These are phyloP conservation scores for Gossypium australe DNA, from an alignment of 345 rosid species.

Conservation along the genomic window DNA sequence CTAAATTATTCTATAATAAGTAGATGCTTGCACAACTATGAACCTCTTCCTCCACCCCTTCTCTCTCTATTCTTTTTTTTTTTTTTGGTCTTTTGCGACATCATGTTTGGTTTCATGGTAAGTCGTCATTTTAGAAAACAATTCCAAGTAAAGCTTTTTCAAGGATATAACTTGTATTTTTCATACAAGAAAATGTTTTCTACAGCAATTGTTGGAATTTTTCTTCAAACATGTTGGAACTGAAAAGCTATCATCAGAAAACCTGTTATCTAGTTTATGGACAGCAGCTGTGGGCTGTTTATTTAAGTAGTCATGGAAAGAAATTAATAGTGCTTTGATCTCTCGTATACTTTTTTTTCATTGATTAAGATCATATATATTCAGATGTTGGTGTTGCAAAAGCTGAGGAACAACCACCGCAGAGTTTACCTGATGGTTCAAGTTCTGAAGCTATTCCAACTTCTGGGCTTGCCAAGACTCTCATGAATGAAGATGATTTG, in stretches of 20 bases:
- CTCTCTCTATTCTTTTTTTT: background rate
- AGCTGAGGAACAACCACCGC: conserved; percentile 58
- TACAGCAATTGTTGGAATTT: background rate
- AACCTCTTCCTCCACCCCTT: background rate
- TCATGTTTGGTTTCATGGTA: background rate
- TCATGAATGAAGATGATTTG: conserved; percentile 64
- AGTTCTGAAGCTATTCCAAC: conserved; percentile 47
- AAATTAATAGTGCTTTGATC: background rate
- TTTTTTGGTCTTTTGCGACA: background rate
- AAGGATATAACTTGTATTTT: background rate
- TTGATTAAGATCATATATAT: conserved; percentile 13
- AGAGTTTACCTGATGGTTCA: conserved; percentile 62
- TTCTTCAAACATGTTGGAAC: conserved; percentile 5
- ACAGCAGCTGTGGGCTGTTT: background rate
- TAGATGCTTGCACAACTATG: background rate
- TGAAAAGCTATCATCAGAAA: background rate
- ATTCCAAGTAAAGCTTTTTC: background rate
- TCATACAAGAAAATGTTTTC: background rate
- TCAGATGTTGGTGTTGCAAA: conserved; percentile 60
- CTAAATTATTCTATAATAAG: background rate
- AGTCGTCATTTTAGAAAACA: background rate
- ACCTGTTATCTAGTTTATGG: background rate
- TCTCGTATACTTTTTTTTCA: background rate
- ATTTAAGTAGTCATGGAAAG: background rate
- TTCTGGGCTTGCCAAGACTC: conserved; percentile 41